Conservation (phyloP, 2,329 filamentous ascomycete species). For the Colletotrichum agaves region DNA sequence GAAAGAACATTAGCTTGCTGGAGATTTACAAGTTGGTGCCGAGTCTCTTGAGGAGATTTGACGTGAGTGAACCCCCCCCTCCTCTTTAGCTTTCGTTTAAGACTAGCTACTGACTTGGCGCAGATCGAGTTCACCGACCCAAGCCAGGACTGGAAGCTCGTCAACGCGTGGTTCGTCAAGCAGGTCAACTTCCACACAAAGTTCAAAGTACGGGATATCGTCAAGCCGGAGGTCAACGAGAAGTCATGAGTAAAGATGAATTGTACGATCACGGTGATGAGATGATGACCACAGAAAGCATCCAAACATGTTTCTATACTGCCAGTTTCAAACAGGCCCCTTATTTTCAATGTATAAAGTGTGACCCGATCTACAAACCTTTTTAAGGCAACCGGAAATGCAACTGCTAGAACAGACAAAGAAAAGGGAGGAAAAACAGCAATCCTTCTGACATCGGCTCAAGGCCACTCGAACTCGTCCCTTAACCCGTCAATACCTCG, state of each 20-base stretch:
- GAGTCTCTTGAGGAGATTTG: constrained; percentile 71
- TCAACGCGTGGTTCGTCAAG: constrained; percentile 73
- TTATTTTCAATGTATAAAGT: not conserved
- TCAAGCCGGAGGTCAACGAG: constrained; percentile 45
- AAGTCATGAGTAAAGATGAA: not conserved
- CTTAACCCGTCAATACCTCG: constrained; percentile 55
- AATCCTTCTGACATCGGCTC: not conserved
- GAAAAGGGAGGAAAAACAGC: not conserved
- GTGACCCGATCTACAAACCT: constrained; percentile 15
- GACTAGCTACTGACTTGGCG: not conserved
- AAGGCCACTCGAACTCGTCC: constrained; percentile 52
- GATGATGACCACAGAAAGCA: constrained; percentile 13
- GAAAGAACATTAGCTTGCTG: constrained; percentile 72
- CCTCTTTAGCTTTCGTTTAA: too few species aligned
- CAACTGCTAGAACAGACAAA: not conserved
- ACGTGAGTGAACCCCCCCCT: constrained; percentile 54
- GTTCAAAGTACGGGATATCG: constrained; percentile 56
- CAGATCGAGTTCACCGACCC: constrained; percentile 67
- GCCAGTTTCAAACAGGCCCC: not conserved
- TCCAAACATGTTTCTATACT: constrained; percentile 8
- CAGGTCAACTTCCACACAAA: constrained; percentile 64
- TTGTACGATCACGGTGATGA: constrained; percentile 10
- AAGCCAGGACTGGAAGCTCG: constrained; percentile 65
- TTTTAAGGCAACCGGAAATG: constrained; percentile 8
- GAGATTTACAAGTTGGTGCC: constrained; percentile 74